Evolutionary conservation across 2,329 filamentous ascomycete genomes (phyloP), one percentile per base, ranked within the genome.

Genomic region (Fusarium sp.): DNA sequence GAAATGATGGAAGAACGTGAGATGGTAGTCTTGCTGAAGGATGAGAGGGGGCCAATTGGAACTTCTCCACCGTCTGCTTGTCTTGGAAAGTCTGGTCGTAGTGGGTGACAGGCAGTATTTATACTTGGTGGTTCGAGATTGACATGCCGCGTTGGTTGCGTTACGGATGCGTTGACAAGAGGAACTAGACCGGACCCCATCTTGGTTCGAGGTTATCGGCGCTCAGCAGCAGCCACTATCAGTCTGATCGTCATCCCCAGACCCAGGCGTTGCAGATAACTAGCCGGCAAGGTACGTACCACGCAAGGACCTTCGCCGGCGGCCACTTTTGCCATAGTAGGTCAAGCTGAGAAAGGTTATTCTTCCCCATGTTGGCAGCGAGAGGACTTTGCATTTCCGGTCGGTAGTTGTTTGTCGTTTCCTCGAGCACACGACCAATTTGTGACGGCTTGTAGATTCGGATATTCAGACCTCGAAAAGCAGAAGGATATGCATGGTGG

Each of bases 241-340:
- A 65, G 64, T 69, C 50, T 63, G 72, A 72, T 65, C 68, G 61
- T 59, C 72, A 67, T 77, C 64, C 67, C 75, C 72, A 77, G 65
- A 69, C 66, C 70, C 38, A 42, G 66, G 65, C 59, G 60, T 66
- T 74, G 68, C 48, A 73, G 75, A 77, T 77, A 78, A 69, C 72
- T 71, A 72, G 58, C 69, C 72, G 66, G 48, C 45, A 55, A 55
- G 50, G 68, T 55, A 63, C 53, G 50, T 58, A 75, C 51, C 63
- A 35, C 62, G 58, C 61, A 56, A 59, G 65, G 75, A 55, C 60
- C 56, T 26, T 73, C 61, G 75, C 75, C 74, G 75, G 59, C 74
- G 75, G 74, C 75, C 72, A 66, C 51, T 55, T 53, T 45, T 50
- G 42, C 54, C 47, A 53, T 66, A 68, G 59, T 75, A 55, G 51